Base-by-base conservation (phyloP, 306 rosid genomes). In the Rubus parviflorus region DNA sequence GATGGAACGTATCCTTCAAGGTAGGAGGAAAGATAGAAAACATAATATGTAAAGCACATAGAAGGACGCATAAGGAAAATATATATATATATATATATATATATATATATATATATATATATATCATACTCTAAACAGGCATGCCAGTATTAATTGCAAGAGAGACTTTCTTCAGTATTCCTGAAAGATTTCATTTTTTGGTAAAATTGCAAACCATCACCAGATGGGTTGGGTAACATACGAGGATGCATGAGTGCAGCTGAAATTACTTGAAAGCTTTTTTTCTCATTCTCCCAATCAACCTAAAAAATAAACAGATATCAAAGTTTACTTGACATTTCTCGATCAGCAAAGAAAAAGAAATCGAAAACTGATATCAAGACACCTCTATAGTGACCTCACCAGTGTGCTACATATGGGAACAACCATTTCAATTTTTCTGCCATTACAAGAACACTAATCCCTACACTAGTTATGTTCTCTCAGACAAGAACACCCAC, bases 241-340 rank as follows among this genome's bases (percentile, higher is more conserved):
- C 90, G 97, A 70, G 97, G 97, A 86, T 92, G 97, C 93, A 89
- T 87, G 17, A 94, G 84, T 79, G 97, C 91, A 83, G 95, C 98
- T 65, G 97, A 80, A 84, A 92, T 83, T 56, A 86, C 70, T 88
- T 90, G 97, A 57, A 94, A 75, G 83, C 97, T 90, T 58, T 66
- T 85, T 74, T 80, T 92, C 85, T 94, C 97, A 56, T 84, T 88
- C 70, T 89, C 97, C 98, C 97, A 94, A 79, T 94, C 91, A 82
- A 92, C 87, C 98, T 90, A 80, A 51, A 71, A 23, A 73, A 48
- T 23, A 41, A 78, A 49, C 12, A 49, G 48, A 22, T n/a, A 60
- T 25, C 54, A 46, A 41, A 25, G 52, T 82, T 58, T 3, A 3
- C 17, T 2, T 8, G 17, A 25, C 6, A 23, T 53, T 43, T 56